These are phyloP conservation scores for Eimeria sp. DNA, from an alignment of 169 alveolate genomes.

Conservation along the genomic window DNA sequence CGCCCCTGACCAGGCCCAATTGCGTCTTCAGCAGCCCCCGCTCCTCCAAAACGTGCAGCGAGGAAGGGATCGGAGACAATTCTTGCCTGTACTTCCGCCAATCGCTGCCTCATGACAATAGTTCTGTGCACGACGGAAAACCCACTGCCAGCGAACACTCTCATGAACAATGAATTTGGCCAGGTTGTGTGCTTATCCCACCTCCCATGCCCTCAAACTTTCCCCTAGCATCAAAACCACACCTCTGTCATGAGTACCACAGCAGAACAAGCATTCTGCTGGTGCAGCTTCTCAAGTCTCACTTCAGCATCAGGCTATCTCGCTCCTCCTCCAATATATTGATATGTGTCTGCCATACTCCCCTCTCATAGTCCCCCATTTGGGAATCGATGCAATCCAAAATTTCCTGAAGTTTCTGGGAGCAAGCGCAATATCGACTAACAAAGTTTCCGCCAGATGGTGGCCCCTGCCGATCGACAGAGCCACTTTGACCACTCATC, in stretches of 20 bases:
- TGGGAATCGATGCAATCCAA: slow-evolving; percentile 77
- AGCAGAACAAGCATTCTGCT: neutral
- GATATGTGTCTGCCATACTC: slow-evolving; percentile 80
- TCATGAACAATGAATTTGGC: no score
- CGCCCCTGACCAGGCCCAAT: slow-evolving; percentile 17
- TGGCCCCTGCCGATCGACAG: neutral
- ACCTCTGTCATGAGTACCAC: neutral
- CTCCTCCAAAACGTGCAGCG: slow-evolving; percentile 71
- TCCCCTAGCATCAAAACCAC: neutral
- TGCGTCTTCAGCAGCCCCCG: slow-evolving; percentile 48
- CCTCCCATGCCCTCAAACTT: neutral
- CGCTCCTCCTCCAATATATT: slow-evolving; percentile 83
- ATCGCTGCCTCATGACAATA: slow-evolving; percentile 75
- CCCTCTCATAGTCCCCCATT: slow-evolving; percentile 76
- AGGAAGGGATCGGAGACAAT: slow-evolving; percentile 78
- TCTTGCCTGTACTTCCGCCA: slow-evolving; percentile 76
- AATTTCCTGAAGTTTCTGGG: slow-evolving; percentile 80
- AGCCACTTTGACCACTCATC: neutral
- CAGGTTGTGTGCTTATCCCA: neutral
- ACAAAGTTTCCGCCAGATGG: slow-evolving; percentile 26
- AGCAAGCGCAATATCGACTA: slow-evolving; percentile 76
- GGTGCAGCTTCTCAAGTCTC: neutral
- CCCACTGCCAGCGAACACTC: neutral
- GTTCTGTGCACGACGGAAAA: slow-evolving; percentile 31
- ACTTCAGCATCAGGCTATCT: slow-evolving; percentile 71